Evolutionary conservation across 306 rosid genomes (phyloP), one percentile per base, ranked within the genome.

Genomic region (Cucurbita pepo): DNA sequence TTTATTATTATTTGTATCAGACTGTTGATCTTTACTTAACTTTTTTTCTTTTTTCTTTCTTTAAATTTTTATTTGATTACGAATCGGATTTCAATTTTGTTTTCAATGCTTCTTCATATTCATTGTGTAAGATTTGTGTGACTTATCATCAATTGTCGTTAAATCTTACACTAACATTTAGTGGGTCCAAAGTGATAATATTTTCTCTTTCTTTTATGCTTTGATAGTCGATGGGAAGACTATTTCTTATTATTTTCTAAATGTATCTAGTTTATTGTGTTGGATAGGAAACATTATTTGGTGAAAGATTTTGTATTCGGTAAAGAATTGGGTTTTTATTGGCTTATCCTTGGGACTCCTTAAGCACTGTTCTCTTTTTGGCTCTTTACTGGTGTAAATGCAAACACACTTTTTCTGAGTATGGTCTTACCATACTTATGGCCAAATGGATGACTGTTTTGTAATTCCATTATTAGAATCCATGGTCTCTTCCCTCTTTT

Each of bases 21-120:
- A 56, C 43, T 60, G 75, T 79, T 72, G 54, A 43, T 81, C 63
- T 71, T 77, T 74, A 64, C 21, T 54, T 51, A 14, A 47, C 54
- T 25, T 52, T 60, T 38, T 37, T 51, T n/a, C n/a, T 60, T 41
- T 41, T 5, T 15, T 56, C 10, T 47, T 30, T 37, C 6, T 13
- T 54, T 4, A 30, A 30, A 30, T 53, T 38, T 30, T 36, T 75
- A 55, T 44, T 73, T 71, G 18, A 48, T 6, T 55, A n/a, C 7
- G 61, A 44, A 13, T 21, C 34, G 6, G 36, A 10, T 72, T 18
- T 25, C 14, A 36, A 72, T 72, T 72, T 55, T 21, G 18, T 12
- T 56, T 11, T 9, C 16, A 9, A 69, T 15, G 74, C 59, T 5
- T 22, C 11, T 15, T 14, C 44, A 47, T 66, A 66, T 47, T 47